These are phyloP conservation scores for Tylopilus felleus DNA, from an alignment of 768 basidiomycete species.

Conservation along the genomic window DNA sequence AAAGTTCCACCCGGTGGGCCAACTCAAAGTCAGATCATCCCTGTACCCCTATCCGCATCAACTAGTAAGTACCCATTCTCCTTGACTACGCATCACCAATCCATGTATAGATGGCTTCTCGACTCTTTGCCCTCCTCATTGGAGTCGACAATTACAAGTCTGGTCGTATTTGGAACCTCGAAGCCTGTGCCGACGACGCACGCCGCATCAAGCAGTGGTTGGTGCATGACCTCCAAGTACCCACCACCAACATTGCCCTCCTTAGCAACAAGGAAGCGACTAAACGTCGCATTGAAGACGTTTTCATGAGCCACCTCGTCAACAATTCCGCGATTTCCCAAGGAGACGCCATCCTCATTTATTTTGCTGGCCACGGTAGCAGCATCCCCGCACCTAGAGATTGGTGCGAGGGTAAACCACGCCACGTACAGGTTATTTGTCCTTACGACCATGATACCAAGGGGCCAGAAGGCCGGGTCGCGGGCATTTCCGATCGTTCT, in stretches of 20 bases:
- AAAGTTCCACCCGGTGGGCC: not conserved
- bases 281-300: slow-evolving; percentile 56
- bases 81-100: slow-evolving; percentile 5
- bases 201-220: slow-evolving; percentile 58
- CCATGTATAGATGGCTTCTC: slow-evolving; percentile 37
- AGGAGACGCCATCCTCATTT: slow-evolving; percentile 65
- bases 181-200: slow-evolving; percentile 64
- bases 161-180: slow-evolving; percentile 59
- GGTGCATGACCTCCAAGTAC: slow-evolving; percentile 52
- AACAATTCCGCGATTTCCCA: slow-evolving; percentile 56
- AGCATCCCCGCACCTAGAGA: slow-evolving; percentile 51
- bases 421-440: slow-evolving; percentile 56
- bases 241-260: slow-evolving; percentile 52
- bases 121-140: slow-evolving; percentile 62
- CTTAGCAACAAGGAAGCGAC: slow-evolving; percentile 60
- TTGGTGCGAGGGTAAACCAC: slow-evolving; percentile 50
- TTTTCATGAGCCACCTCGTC: slow-evolving; percentile 58
- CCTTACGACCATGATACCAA: slow-evolving; percentile 63
- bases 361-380: slow-evolving; percentile 75
- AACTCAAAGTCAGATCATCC: slow-evolving; percentile 11
- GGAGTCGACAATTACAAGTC: slow-evolving; percentile 71
- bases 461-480: slow-evolving; percentile 42
- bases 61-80: slow-evolving; percentile 9
- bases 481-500: slow-evolving; percentile 68
- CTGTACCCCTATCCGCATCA: not conserved